phyloP scores from a whole-genome alignment of 1,139 yeast genomes.

The Hyphopichia fennica region DNA sequence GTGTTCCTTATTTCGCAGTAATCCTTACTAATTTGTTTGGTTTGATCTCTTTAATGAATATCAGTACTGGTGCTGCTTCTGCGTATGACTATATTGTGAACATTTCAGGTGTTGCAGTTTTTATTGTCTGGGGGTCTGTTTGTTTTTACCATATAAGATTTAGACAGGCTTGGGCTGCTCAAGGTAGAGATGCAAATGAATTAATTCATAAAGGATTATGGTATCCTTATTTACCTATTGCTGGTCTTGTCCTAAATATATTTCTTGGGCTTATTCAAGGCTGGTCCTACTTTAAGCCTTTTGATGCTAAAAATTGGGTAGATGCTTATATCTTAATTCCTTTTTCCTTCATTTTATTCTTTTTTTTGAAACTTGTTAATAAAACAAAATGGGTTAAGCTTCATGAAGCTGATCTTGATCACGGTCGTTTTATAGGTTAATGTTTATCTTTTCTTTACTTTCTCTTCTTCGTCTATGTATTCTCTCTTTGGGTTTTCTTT shows the following conservation, averaged over 20 bases:
- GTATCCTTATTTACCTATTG: conserved; percentile 53
- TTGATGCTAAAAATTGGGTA: conserved; percentile 58
- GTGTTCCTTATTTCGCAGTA: conserved; percentile 53
- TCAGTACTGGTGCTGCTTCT: conserved; percentile 52
- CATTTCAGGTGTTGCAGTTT: conserved; percentile 56
- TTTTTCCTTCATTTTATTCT: conserved; percentile 42
- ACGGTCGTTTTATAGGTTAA: conserved; percentile 18
- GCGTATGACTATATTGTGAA: conserved; percentile 56
- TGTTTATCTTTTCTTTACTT: not conserved
- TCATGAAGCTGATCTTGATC: conserved; percentile 46
- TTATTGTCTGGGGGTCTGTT: conserved; percentile 58
- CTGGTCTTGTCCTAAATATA: conserved; percentile 51
- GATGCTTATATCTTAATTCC: conserved; percentile 68
- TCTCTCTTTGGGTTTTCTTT: not conserved
- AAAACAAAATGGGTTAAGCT: conserved; percentile 46
- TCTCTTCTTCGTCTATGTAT: not conserved
- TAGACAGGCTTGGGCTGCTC: conserved; percentile 48
- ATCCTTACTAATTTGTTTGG: conserved; percentile 50
- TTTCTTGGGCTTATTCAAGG: conserved; percentile 67
- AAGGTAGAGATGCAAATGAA: conserved; percentile 44
- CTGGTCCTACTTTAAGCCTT: conserved; percentile 66
- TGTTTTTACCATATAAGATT: conserved; percentile 51
- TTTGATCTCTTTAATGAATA: conserved; percentile 49
- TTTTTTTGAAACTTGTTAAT: conserved; percentile 33
- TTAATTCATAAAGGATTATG: conserved; percentile 55